Base-by-base conservation (phyloP, 768 basidiomycete species). In the Megacollybia marginata region DNA sequence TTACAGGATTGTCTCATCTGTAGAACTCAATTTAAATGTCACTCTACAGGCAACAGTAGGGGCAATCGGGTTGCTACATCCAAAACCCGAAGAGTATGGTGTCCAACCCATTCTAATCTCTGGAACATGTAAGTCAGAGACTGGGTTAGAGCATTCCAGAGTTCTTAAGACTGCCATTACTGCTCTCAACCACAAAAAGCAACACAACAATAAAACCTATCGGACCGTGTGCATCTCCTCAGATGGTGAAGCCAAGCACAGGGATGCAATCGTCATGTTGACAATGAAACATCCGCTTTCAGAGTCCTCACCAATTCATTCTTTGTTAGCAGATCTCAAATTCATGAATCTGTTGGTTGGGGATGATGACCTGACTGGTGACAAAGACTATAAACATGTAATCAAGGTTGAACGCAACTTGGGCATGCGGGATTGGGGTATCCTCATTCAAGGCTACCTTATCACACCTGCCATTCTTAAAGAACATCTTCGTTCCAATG, bases 401-500 rank as follows among this genome's bases (percentile, higher is more conserved):
- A 13, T 12, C 9, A 65, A 66, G 45, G 48, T 54, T 2, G 47
- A 55, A 6, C 54, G 58, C 2, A 59, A 58, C 35, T 57, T 65
- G 1, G 40, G 64, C 10, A 42, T 65, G 44, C 58, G 58, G 16
- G 34, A 23, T n/a, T 47, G 52, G 10, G 64, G 64, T 9, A 53
- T 64, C 9, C 51, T 58, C 0, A 20, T 64, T 10, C 50, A 55
- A 19, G 53, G 55, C 4, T 45, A 48, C 23, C 44, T 47, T 1
- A 59, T 62, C 13, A 62, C 61, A 1, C 60, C 59, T 7, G 47
- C 58, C 15, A 57, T 59, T 9, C 55, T 60, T 6, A 19, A n/a
- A 5, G 42, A 36, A 1, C 63, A 64, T 44, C 44, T 44, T 18
- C 16, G 16, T 28, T n/a, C 15, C 16, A 44, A 44, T 28, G 20